Base-by-base conservation (phyloP, 495 filamentous ascomycete genomes). In the Tuber melanosporum region DNA sequence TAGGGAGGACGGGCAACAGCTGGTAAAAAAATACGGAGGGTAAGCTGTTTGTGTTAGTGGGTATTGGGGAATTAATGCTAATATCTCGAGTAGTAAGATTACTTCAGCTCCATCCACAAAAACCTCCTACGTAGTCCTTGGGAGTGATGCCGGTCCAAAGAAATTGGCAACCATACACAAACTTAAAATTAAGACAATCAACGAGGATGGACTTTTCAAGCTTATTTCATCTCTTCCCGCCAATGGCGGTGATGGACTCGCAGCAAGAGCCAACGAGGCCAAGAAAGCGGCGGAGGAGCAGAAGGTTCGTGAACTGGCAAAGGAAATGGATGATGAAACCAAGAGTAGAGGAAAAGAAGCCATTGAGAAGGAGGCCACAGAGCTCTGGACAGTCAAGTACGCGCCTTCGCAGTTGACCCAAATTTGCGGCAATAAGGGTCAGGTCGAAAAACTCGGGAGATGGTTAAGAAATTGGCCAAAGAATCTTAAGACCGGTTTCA, bases 351-450 rank as follows among this genome's bases (percentile, higher is more conserved):
- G 81, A 8, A 83, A 83, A 69, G 80, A 74, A 57, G 78, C 72
- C 19, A 78, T 41, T n/a, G 57, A 79, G 57, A 86, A 84, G 26
- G 85, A 88, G 26, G 88, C 91, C 73, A 89, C 88, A 76, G 90
- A 93, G 70, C 87, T 99, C 9, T 98, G 95, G 95, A 98, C 96
- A 10, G 91, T 91, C 43, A 98, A 98, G 82, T 98, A 99, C 85
- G 95, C 95, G 0, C 95, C 95, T 6, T 92, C 91, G 0, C 87
- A 90, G 52, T 87, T 93, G 52, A 91, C 84, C 74, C 94, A 98
- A 84, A 97, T 99, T 72, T 98, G 95, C 83, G 95, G 95, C 76
- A 99, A 99, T 85, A 99, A 98, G 83, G 87, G 85, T 22, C 88
- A 90, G 49, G 95, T 99, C 5, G 95, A 98, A 81, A 96, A 91